phyloP scores from a whole-genome alignment of 306 rosid species.

The Phaseolus lunatus region DNA sequence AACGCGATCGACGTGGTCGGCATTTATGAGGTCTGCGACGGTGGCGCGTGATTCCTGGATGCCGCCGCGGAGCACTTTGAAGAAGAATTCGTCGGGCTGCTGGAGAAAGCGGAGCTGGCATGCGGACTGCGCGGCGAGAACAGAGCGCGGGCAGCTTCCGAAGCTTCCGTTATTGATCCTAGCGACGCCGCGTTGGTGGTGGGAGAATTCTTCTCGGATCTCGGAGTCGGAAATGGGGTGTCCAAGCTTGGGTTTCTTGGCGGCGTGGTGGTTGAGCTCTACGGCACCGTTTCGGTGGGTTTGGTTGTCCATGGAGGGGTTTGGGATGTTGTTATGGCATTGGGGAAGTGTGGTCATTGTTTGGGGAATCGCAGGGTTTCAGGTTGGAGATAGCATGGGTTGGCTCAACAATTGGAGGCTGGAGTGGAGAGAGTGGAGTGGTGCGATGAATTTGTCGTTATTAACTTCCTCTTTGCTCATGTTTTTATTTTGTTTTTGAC shows the following conservation, averaged over 20 bases:
- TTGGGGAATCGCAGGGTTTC: not conserved
- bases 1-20: slow-evolving; percentile 50
- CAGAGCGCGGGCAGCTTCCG: slow-evolving; percentile 68
- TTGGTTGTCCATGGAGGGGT: slow-evolving; percentile 49
- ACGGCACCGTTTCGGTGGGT: slow-evolving; percentile 51
- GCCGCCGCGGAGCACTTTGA: slow-evolving; percentile 47
- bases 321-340: not conserved
- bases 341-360: not conserved
- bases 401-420: no score
- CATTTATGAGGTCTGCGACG: slow-evolving; percentile 52
- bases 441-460: not conserved
- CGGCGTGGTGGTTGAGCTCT: slow-evolving; percentile 22
- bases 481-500: not conserved
- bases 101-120: slow-evolving; percentile 65
- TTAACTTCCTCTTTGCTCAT: not conserved
- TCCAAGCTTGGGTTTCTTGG: slow-evolving; percentile 42
- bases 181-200: slow-evolving; percentile 57
- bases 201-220: slow-evolving; percentile 58
- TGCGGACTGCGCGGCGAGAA: slow-evolving; percentile 52
- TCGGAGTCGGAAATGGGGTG: slow-evolving; percentile 44
- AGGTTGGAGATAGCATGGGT: not conserved
- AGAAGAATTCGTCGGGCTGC: slow-evolving; percentile 67
- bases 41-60: slow-evolving; percentile 50
- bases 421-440: not conserved
- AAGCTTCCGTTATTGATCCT: slow-evolving; percentile 74